Evolutionary conservation across 2,329 filamentous ascomycete genomes (phyloP).

Genomic region (Calonectria crousiana): DNA sequence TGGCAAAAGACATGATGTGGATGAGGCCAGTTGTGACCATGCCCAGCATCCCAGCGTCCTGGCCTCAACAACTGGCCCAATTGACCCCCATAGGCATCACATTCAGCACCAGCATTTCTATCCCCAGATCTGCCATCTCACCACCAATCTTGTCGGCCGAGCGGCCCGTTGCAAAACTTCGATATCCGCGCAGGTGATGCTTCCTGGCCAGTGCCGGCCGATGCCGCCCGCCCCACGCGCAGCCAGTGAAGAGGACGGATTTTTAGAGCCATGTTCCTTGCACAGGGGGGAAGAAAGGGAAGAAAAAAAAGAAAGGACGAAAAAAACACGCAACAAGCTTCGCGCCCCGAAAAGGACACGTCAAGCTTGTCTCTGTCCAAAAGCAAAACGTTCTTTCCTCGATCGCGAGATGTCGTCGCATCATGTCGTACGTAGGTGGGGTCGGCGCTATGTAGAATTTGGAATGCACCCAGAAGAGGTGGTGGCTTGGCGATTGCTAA

Average conservation of each 20-base stretch:
- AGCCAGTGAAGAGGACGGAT: conserved; percentile 25
- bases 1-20: conserved; percentile 23
- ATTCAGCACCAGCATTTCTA: conserved; percentile 9
- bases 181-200: conserved; percentile 13
- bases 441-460: background rate
- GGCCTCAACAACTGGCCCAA: background rate
- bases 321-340: background rate
- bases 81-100: conserved; percentile 7
- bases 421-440: background rate
- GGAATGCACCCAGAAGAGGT: background rate
- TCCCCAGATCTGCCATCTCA: conserved; percentile 1
- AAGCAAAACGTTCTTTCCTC: background rate
- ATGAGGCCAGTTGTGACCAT: conserved; percentile 15
- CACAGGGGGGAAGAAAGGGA: background rate
- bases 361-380: background rate
- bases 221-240: conserved; percentile 21
- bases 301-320: background rate
- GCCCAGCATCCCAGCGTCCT: background rate
- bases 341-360: background rate
- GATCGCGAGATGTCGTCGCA: background rate
- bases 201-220: conserved; percentile 22
- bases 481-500: background rate
- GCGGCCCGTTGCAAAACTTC: conserved; percentile 23
- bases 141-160: conserved; percentile 12
- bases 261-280: conserved; percentile 5